A percentile compares a stretch with the other conserved stretches of the same genome.
Conservation (phyloP, 768 basidiomycete species). For the Cyathus striatus region DNA sequence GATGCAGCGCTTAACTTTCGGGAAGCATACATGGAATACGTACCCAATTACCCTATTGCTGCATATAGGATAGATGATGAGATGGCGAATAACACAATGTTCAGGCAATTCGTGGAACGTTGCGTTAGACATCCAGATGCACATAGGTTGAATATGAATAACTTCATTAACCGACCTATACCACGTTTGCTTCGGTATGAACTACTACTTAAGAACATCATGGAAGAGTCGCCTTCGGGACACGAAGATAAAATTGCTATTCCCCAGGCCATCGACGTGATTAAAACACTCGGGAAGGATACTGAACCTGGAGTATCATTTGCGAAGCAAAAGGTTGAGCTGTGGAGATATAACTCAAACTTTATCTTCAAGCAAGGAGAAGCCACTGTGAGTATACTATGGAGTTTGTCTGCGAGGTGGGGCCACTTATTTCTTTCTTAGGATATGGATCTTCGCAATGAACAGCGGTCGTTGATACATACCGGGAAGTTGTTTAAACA, state of each 20-base stretch:
- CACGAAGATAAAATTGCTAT: constrained; percentile 81
- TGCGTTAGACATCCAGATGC: constrained; percentile 66
- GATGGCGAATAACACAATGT: constrained; percentile 70
- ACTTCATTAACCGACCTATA: constrained; percentile 88
- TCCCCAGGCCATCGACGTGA: constrained; percentile 84
- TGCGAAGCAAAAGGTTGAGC: constrained; percentile 83
- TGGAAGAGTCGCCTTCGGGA: constrained; percentile 67
- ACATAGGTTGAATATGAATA: constrained; percentile 83
- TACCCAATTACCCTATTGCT: constrained; percentile 89
- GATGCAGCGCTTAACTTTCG: constrained; percentile 90
- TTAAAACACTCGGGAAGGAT: constrained; percentile 83
- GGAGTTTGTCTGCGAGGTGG: no score
- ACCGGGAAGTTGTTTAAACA: constrained; percentile 78
- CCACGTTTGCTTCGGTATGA: constrained; percentile 86
- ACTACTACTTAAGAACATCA: constrained; percentile 71
- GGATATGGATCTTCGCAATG: constrained; percentile 88
- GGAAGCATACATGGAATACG: constrained; percentile 89
- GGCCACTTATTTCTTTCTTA: no score
- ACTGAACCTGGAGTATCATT: constrained; percentile 83
- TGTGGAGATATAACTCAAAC: constrained; percentile 80
- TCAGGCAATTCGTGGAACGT: constrained; percentile 75
- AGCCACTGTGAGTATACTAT: constrained; percentile 49
- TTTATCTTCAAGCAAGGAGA: constrained; percentile 77
- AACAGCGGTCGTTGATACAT: constrained; percentile 79
- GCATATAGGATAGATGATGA: constrained; percentile 86